Evolutionary conservation across 768 basidiomycete species (phyloP), one percentile per base, ranked within the genome.

Genomic region (Phlebiopsis flavidoalba): DNA sequence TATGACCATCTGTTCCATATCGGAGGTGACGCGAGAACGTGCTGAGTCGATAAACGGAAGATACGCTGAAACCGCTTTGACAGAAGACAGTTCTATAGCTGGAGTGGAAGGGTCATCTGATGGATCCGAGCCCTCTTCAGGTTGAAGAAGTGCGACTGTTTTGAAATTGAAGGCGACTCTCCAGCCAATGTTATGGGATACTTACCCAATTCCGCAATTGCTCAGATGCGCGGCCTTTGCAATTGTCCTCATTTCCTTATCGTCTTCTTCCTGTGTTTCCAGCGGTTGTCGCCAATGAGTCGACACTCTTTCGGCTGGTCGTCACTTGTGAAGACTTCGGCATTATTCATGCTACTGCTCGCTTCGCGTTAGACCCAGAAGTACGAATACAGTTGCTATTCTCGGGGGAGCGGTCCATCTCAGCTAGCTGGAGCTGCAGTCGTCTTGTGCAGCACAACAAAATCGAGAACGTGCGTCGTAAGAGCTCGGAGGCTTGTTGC

Each of bases 181-280:
- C 26, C 3, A 5, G 8, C 4, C 26, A 3, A 47, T 12, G n/a
- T 48, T 19, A 33, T 5, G 21, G 8, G 19, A 47, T 22, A 76
- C 88, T 66, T 62, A 93, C 94, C 80, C 47, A 98, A 78, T 72
- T 99, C 96, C 0, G 95, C 93, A 8, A 98, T 86, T n/a, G 43
- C 86, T 95, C 66, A 98, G 76, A n/a, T n/a, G n/a, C n/a, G 95
- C 96, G 1, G 96, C 95, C 73, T 95, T 95, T 1, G 94, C 89
- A 67, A 98, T 86, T 15, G 84, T 84, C 8, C 96, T 80, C n/a
- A n/a, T n/a, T 68, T 97, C 95, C 71, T 86, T 87, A 65, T 93
- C 90, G 31, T 92, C 89, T 66, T 89, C 88, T 65, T 53, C 48
- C 3, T n/a, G 45, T 63, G 5, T 22, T 65, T 65, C 43, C 73